Base-by-base conservation (phyloP, 1,284 basidiomycete species). In the Tremellales sp. region DNA sequence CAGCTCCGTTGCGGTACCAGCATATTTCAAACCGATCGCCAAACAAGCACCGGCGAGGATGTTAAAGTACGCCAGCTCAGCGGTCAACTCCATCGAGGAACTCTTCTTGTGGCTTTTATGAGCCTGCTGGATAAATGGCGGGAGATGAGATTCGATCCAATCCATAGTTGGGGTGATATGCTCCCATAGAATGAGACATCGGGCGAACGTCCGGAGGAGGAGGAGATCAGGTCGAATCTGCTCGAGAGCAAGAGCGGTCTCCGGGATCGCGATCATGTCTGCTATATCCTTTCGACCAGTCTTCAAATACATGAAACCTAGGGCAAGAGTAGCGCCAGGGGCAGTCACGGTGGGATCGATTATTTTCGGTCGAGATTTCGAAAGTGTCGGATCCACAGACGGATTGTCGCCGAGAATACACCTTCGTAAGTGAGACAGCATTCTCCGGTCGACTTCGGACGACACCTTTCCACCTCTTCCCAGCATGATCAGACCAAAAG, bases 401-500 rank as follows among this genome's bases (percentile, higher is more conserved):
- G 58, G 58, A 8, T 54, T 47, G 61, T 86, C 82, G 13, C 88
- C 87, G 46, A 86, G 83, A 40, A 92, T 80, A 28, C 88, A 78
- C 14, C 80, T 70, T 26, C 79, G 81, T 29, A 93, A 71, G 14
- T 83, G 79, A 21, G 79, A 76, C 14, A 91, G 72, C 49, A 88
- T 76, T 13, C 77, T 75, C 50, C 83, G 72, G 58, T 93, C 89
- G 1, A 87, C 86, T 28, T 68, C 63, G 37, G 65, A 66, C 4
- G 79, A 63, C 14, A 62, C 54, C 6, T 63, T 75, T 0, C 83
- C 80, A 0, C 91, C 91, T 57, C 84, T 85, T 6, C 89, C 92
- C 5, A 98, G 79, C 85, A 97, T 93, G 68, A 95, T 86, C 79
- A 97, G 86, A 0, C 95, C 95, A 63, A 95, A 95, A 0, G 87